These are phyloP conservation scores for Fragaria nilgerrensis DNA, from an alignment of 306 rosid genomes.

Conservation along the genomic window DNA sequence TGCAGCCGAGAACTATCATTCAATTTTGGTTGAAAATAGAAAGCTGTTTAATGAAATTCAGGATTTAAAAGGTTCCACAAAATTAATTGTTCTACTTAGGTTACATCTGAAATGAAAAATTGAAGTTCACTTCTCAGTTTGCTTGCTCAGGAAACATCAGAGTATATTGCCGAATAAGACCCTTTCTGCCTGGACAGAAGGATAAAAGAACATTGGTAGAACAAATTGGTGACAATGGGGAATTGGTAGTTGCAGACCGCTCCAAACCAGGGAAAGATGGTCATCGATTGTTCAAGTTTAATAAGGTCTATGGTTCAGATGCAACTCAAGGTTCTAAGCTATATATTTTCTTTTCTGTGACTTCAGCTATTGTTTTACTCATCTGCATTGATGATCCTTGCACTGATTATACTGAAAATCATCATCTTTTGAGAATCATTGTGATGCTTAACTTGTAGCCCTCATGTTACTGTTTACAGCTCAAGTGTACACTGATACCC, in stretches of 20 bases:
- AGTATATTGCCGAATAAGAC: conserved; percentile 81
- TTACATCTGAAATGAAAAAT: conserved; percentile 6
- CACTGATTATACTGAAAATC: background rate
- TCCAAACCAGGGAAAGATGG: conserved; percentile 81
- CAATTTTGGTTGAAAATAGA: conserved; percentile 67
- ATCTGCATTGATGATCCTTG: background rate
- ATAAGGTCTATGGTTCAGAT: conserved; percentile 63
- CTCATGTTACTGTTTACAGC: conserved; percentile 40
- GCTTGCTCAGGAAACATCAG: conserved; percentile 73
- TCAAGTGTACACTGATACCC: conserved; percentile 65
- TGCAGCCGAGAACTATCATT: conserved; percentile 66
- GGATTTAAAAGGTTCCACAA: conserved; percentile 70
- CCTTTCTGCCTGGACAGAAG: conserved; percentile 63
- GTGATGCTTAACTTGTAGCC: background rate
- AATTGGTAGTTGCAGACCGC: conserved; percentile 71
- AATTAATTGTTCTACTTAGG: background rate
- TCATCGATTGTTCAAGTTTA: conserved; percentile 64
- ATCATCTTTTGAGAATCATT: background rate
- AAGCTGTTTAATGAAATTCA: conserved; percentile 75
- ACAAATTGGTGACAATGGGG: conserved; percentile 61
- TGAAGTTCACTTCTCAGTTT: conserved; percentile 19
- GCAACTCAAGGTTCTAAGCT: conserved; percentile 74
- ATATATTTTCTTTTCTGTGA: background rate
- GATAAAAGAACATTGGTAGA: conserved; percentile 61
- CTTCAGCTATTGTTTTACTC: background rate